phyloP scores from a whole-genome alignment of 768 basidiomycete genomes.

The Tricholoma sp. region DNA sequence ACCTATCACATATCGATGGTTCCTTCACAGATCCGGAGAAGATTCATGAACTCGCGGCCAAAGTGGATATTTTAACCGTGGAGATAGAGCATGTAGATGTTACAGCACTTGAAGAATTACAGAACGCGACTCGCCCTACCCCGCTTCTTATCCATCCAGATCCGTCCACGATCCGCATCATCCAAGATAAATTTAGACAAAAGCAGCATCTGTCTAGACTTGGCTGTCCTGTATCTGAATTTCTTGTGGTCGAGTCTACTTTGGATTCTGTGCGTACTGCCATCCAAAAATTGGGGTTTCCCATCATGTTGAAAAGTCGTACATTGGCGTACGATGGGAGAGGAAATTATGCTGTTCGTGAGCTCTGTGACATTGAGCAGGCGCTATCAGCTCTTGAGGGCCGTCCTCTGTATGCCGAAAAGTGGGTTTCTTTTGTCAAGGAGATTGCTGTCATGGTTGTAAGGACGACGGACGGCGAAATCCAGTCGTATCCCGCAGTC shows the following conservation, averaged over 20 bases:
- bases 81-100: constrained; percentile 97
- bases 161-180: constrained; percentile 75
- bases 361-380: constrained; percentile 44
- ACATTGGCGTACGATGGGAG: constrained; percentile 94
- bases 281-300: constrained; percentile 62
- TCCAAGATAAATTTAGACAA: constrained; percentile 84
- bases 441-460: constrained; percentile 99
- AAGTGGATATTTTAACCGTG: constrained; percentile 85
- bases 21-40: constrained; percentile 77
- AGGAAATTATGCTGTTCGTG: constrained; percentile 79
- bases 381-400: constrained; percentile 51
- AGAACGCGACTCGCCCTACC: constrained; percentile 26
- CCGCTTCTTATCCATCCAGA: constrained; percentile 61
- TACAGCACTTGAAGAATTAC: constrained; percentile 59
- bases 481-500: constrained; percentile 83
- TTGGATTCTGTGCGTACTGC: constrained; percentile 48
- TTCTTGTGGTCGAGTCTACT: constrained; percentile 51
- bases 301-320: constrained; percentile 94
- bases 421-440: constrained; percentile 82
- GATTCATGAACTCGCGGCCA: constrained; percentile 72
- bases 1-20: constrained; percentile 73
- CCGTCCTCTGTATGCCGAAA: constrained; percentile 87
- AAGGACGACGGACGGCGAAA: constrained; percentile 64
- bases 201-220: constrained; percentile 70
- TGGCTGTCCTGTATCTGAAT: constrained; percentile 55